Evolutionary conservation across 2,329 filamentous ascomycete species (phyloP).

Genomic region (Bipolaris sorokiniana): DNA sequence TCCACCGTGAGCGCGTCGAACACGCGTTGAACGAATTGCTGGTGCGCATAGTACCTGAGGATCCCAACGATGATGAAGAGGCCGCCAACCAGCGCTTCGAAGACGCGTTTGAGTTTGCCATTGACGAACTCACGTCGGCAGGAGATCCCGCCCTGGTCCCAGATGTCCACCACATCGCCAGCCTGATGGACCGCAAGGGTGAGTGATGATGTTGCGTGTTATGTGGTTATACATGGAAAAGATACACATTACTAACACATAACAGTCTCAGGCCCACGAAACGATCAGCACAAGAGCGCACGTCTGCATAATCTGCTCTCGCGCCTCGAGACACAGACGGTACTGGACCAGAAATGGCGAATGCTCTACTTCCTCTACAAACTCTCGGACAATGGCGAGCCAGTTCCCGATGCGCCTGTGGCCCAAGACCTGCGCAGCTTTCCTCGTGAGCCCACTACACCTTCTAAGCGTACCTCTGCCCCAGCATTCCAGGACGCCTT

Average conservation of each 20-base stretch:
- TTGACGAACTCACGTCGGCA: conserved; percentile 52
- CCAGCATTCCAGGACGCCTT: conserved; percentile 56
- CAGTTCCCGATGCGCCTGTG: conserved; percentile 12
- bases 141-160: conserved; percentile 63
- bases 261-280: conserved; percentile 74
- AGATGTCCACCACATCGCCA: conserved; percentile 88
- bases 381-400: conserved; percentile 66
- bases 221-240: no score
- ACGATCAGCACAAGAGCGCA: conserved; percentile 71
- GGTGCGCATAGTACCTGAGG: conserved; percentile 71
- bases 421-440: conserved; percentile 23
- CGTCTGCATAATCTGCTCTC: conserved; percentile 92
- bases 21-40: conserved; percentile 81
- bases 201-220: conserved; percentile 2
- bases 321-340: conserved; percentile 84
- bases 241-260: conserved; percentile 15
- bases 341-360: conserved; percentile 94
- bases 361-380: conserved; percentile 91
- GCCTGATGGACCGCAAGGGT: conserved; percentile 85
- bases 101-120: conserved; percentile 61
- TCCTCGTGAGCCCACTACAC: conserved; percentile 34
- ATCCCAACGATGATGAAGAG: conserved; percentile 71
- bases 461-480: conserved; percentile 32
- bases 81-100: conserved; percentile 72
- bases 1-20: conserved; percentile 67